Conservation (phyloP, 1,284 basidiomycete genomes). For the Hypsizygus ulmarius region DNA sequence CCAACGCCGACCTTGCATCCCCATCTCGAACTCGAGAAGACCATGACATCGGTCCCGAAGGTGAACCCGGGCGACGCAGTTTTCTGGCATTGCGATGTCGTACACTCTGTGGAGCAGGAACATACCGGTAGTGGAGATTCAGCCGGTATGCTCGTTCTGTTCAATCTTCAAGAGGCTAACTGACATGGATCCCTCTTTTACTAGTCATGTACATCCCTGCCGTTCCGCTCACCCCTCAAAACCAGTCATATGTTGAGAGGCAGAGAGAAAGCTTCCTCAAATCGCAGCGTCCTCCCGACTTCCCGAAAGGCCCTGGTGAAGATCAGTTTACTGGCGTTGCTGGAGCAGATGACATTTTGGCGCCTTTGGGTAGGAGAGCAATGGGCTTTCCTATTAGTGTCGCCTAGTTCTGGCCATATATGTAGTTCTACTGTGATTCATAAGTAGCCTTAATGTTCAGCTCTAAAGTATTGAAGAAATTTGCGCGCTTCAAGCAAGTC, state of each 20-base stretch:
- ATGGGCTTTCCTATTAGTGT: slow-evolving; percentile 45
- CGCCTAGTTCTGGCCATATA: slow-evolving; percentile 6
- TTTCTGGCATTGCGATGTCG: slow-evolving; percentile 85
- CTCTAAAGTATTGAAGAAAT: no score
- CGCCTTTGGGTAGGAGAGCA: slow-evolving; percentile 46
- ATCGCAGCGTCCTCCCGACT: slow-evolving; percentile 72
- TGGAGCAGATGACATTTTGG: slow-evolving; percentile 45
- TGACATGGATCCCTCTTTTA: not conserved
- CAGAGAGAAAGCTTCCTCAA: slow-evolving; percentile 62
- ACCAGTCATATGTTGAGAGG: slow-evolving; percentile 57
- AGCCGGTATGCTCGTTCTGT: slow-evolving; percentile 43
- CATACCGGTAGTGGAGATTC: slow-evolving; percentile 73
- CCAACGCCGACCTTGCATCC: slow-evolving; percentile 57
- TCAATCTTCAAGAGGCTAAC: not conserved
- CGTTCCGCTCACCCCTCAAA: slow-evolving; percentile 67
- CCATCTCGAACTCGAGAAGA: slow-evolving; percentile 65
- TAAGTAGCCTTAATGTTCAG: no score
- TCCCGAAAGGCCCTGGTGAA: slow-evolving; percentile 62
- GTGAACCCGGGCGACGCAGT: slow-evolving; percentile 82
- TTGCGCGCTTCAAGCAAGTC: no score
- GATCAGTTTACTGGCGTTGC: slow-evolving; percentile 50
- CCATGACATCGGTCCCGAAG: slow-evolving; percentile 73
- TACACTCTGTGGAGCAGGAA: slow-evolving; percentile 76
- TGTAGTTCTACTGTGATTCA: not conserved
- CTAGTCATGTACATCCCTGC: slow-evolving; percentile 83